phyloP scores from a whole-genome alignment of 148 eudicot genomes.

The Tetragonia tetragonoides region DNA sequence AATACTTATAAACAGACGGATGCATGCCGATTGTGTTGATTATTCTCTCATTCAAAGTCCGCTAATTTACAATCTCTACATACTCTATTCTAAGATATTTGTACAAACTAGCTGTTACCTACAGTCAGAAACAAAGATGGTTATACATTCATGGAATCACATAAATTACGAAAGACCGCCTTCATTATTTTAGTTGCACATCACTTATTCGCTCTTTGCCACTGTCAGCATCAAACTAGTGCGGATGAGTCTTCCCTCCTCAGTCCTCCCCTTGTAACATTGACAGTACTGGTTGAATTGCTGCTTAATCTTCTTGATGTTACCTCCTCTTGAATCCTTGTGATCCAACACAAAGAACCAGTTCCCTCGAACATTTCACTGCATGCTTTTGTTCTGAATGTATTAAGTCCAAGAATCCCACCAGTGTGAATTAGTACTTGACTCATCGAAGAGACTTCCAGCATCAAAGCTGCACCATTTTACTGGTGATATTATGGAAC shows the following conservation, averaged over 20 bases:
- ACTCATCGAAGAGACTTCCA: slow-evolving; percentile 34
- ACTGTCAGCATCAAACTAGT: slow-evolving; percentile 22
- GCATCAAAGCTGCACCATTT: slow-evolving; percentile 52
- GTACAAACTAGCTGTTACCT: slow-evolving; percentile 16
- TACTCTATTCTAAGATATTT: slow-evolving; percentile 13
- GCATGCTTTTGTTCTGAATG: neutral
- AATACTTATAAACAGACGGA: neutral
- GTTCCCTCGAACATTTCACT: neutral
- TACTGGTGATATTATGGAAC: slow-evolving; percentile 26
- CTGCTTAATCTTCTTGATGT: slow-evolving; percentile 6
- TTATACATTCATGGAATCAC: slow-evolving; percentile 21
- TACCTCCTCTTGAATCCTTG: neutral
- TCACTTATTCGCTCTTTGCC: slow-evolving; percentile 9
- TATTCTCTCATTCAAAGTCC: slow-evolving; percentile 9
- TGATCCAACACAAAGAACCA: neutral
- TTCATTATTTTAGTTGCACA: slow-evolving; percentile 11
- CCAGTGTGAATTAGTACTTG: slow-evolving; percentile 50
- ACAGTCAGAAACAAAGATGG: slow-evolving; percentile 20
- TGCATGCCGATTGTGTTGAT: slow-evolving; percentile 4
- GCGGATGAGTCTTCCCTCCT: neutral
- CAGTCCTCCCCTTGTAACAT: neutral
- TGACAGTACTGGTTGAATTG: neutral
- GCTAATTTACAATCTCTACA: slow-evolving; percentile 28
- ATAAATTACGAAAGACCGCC: slow-evolving; percentile 14
- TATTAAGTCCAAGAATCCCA: slow-evolving; percentile 53